Percentiles rank a stretch among this genome's conserved stretches.
Evolutionary conservation across 257 asterid species (phyloP).

Genomic region (Fraxinus pennsylvanica): DNA sequence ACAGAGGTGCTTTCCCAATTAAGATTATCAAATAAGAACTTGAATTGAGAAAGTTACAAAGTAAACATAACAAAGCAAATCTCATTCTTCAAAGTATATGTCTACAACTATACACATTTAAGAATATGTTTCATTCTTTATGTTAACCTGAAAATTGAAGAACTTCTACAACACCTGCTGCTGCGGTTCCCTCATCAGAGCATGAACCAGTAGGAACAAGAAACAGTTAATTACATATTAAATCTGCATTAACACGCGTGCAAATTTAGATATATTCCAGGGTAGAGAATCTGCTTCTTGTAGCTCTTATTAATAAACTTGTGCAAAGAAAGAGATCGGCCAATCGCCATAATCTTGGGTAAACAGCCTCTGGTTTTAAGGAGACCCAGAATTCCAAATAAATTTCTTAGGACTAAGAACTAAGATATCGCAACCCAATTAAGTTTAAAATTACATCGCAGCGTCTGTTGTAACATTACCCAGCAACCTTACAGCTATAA

Average conservation of each 20-base stretch:
- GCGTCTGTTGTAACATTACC: neutral
- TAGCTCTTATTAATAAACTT: neutral
- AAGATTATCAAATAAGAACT: neutral
- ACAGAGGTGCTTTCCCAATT: neutral
- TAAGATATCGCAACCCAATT: neutral
- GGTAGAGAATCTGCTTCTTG: neutral
- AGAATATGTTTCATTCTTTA: neutral
- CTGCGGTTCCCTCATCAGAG: neutral
- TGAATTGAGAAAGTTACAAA: neutral
- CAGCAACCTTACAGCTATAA: neutral
- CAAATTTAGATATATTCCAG: neutral
- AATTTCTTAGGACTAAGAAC: neutral
- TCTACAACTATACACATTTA: neutral
- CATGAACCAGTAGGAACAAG: neutral
- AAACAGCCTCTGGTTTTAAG: neutral
- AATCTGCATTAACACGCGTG: neutral
- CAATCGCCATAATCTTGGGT: neutral
- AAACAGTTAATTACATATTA: neutral
- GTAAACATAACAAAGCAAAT: neutral
- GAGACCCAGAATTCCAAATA: neutral
- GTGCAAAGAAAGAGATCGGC: neutral
- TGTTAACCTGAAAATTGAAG: neutral
- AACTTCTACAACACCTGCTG: neutral
- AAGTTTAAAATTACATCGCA: neutral
- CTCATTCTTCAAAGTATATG: neutral